Percentiles rank a stretch among this genome's conserved stretches.
Conservation (phyloP, 1,139 yeast genomes). For the Geotrichum carabidarum region DNA sequence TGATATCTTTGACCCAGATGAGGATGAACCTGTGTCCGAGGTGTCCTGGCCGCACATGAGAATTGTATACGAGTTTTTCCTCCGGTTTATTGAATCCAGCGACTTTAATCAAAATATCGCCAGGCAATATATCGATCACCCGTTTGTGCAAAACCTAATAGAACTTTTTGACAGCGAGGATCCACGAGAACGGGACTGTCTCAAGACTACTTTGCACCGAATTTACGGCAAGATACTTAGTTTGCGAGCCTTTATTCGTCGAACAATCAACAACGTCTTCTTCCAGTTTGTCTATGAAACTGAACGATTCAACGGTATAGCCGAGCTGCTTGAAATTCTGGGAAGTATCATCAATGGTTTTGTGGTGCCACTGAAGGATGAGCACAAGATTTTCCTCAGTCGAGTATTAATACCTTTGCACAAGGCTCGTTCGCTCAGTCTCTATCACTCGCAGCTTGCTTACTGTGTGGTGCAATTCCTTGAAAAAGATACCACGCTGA, state of each 20-base stretch:
- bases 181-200: constrained; percentile 90
- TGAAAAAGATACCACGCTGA: constrained; percentile 85
- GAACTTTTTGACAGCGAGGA: constrained; percentile 95
- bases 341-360: constrained; percentile 97
- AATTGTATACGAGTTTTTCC: constrained; percentile 86
- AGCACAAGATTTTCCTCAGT: constrained; percentile 84
- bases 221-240: constrained; percentile 93
- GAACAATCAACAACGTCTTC: constrained; percentile 87
- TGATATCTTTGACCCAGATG: constrained; percentile 95
- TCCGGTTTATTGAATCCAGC: constrained; percentile 88
- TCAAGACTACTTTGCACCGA: constrained; percentile 91
- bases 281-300: constrained; percentile 93
- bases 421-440: constrained; percentile 78
- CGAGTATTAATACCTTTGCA: constrained; percentile 91
- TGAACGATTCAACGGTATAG: constrained; percentile 92
- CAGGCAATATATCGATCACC: constrained; percentile 88
- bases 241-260: constrained; percentile 83
- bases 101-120: constrained; percentile 93
- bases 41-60: constrained; percentile 99
- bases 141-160: constrained; percentile 70
- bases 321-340: constrained; percentile 86
- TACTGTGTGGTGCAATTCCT: constrained; percentile 96
- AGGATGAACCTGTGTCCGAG: constrained; percentile 95
- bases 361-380: constrained; percentile 95
- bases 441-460: constrained; percentile 94